Percentiles rank a stretch among this genome's conserved stretches.
phyloP scores from a whole-genome alignment of 129 eudicot species.

The Centella asiatica region DNA sequence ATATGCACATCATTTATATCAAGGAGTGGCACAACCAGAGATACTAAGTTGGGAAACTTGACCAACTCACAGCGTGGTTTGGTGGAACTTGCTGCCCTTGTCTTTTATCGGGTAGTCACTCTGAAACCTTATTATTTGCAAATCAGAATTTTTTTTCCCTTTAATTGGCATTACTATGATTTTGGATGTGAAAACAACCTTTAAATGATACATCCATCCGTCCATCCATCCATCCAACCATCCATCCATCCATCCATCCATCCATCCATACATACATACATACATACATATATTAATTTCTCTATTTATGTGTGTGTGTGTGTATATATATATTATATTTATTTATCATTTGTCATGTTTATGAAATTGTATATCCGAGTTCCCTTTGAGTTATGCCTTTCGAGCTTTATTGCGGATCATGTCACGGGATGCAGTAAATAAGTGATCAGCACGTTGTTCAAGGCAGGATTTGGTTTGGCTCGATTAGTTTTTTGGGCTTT shows the following conservation, averaged over 20 bases:
- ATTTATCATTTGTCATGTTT: neutral
- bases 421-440: neutral
- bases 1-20: constrained; percentile 11
- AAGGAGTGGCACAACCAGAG: constrained; percentile 65
- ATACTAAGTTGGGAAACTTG: constrained; percentile 62
- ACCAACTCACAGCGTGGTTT: constrained; percentile 55
- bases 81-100: constrained; percentile 90
- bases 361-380: neutral
- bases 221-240: too few relatives aligned
- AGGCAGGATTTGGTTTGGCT: too few relatives aligned
- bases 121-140: neutral
- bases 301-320: too few relatives aligned
- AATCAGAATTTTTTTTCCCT: neutral
- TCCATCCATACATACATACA: too few relatives aligned
- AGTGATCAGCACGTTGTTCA: neutral
- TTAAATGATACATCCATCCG: too few relatives aligned
- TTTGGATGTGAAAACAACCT: too few relatives aligned
- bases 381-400: constrained; percentile 1
- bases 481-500: too few relatives aligned
- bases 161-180: neutral
- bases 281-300: too few relatives aligned
- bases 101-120: constrained; percentile 65
- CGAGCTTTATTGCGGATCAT: neutral
- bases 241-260: too few relatives aligned
- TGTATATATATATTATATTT: too few relatives aligned